phyloP scores from a whole-genome alignment of 1,284 basidiomycete genomes.

The Jaminaea rosea region DNA sequence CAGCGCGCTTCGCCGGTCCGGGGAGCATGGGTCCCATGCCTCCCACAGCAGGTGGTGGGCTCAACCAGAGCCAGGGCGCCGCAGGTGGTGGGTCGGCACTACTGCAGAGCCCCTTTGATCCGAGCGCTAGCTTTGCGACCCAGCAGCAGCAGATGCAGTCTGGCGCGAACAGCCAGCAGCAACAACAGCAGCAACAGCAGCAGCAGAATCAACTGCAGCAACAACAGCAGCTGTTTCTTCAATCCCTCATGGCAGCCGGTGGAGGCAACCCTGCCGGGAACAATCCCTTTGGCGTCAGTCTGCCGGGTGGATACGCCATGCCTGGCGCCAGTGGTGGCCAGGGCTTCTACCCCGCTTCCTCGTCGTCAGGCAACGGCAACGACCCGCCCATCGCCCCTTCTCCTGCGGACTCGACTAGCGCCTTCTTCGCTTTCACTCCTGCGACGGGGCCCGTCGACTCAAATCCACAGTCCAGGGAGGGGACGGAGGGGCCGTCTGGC shows the following conservation, averaged over 20 bases:
- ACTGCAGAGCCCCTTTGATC: conserved; percentile 16
- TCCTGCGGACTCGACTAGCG: conserved; percentile 24
- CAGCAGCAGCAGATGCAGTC: conserved; percentile 2
- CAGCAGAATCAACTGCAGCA: conserved; percentile 1
- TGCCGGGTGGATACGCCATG: conserved; percentile 30
- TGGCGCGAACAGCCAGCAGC: conserved; percentile 1
- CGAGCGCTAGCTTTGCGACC: conserved; percentile 16
- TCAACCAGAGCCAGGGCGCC: background rate
- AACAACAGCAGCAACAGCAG: conserved; percentile 8
- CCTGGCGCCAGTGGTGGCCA: conserved; percentile 9
- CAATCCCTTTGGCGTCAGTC: conserved; percentile 28
- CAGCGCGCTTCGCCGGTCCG: too few relatives aligned
- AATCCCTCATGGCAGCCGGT: background rate
- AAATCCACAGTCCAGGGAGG: background rate
- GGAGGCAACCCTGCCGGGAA: conserved; percentile 7
- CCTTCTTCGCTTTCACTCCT: conserved; percentile 27
- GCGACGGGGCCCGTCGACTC: conserved; percentile 13
- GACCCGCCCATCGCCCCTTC: conserved; percentile 7
- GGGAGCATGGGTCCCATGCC: too few relatives aligned
- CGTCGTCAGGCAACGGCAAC: conserved; percentile 2
- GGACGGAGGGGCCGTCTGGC: background rate
- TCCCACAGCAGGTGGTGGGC: too few relatives aligned
- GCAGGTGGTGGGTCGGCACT: background rate
- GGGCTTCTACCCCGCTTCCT: background rate
- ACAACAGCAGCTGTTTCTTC: conserved; percentile 3